Percentiles rank a stretch among this genome's conserved stretches.
Evolutionary conservation across 2,329 filamentous ascomycete genomes (phyloP).

Genomic region (Exophiala calicioides): DNA sequence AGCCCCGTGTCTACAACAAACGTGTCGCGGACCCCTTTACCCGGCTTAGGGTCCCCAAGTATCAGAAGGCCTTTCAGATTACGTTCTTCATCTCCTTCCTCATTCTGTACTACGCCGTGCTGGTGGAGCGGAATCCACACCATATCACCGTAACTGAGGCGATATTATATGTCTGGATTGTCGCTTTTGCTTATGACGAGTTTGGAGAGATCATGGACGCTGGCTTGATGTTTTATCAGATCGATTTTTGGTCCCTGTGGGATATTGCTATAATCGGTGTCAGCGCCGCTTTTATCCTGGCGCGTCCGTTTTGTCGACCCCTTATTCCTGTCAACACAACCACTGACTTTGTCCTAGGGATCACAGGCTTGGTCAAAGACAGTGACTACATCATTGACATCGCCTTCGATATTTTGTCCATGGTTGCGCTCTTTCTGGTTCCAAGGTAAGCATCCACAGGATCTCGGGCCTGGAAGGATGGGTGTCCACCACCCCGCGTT

Average conservation of each 20-base stretch:
- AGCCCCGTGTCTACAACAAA: constrained; percentile 72
- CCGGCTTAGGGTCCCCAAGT: constrained; percentile 74
- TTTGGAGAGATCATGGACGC: constrained; percentile 82
- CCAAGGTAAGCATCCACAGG: constrained; percentile 54
- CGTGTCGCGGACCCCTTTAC: constrained; percentile 71
- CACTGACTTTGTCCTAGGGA: constrained; percentile 49
- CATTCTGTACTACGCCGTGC: constrained; percentile 79
- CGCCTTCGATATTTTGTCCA: constrained; percentile 83
- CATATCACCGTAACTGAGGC: constrained; percentile 69
- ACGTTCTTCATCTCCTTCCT: constrained; percentile 77
- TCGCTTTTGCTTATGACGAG: constrained; percentile 84
- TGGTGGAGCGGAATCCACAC: constrained; percentile 69
- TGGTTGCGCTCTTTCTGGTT: constrained; percentile 87
- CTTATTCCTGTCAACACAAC: constrained; percentile 5
- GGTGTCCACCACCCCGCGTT: no score
- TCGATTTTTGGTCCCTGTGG: constrained; percentile 79
- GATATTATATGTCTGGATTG: constrained; percentile 80
- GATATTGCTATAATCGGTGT: constrained; percentile 73
- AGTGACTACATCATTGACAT: constrained; percentile 68
- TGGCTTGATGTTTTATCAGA: constrained; percentile 79
- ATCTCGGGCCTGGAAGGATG: constrained; percentile 7
- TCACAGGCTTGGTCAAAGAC: constrained; percentile 64
- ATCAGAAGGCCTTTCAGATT: constrained; percentile 82
- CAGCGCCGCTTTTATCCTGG: constrained; percentile 67
- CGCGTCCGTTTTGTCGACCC: constrained; percentile 58